Percentiles rank a stretch among this genome's conserved stretches.
Evolutionary conservation across 1,284 basidiomycete species (phyloP).

Genomic region (Vanrija humicola): DNA sequence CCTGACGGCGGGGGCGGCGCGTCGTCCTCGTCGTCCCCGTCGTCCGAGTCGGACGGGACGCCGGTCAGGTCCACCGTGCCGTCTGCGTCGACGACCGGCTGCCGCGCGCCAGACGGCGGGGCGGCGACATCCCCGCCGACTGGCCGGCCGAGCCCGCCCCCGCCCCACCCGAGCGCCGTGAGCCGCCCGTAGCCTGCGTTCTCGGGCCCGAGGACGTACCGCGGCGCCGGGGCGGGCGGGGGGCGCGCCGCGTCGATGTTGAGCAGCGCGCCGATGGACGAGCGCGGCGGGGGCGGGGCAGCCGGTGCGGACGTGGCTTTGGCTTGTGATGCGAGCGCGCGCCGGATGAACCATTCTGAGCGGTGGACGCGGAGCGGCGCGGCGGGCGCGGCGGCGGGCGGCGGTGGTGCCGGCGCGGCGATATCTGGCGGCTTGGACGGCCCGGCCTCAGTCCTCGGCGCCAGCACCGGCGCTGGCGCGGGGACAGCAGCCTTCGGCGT

Average conservation of each 20-base stretch:
- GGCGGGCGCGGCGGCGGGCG: background rate
- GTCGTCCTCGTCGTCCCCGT: background rate
- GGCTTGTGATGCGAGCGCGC: constrained; percentile 26
- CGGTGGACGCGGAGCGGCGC: constrained; percentile 25
- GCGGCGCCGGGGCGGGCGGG: constrained; percentile 6
- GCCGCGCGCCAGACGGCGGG: background rate
- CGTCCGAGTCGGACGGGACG: constrained; percentile 6
- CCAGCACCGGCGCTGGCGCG: background rate
- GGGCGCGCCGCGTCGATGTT: constrained; percentile 14
- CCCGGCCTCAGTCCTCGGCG: background rate
- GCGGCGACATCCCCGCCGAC: no score
- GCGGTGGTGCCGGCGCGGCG: background rate
- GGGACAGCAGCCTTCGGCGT: background rate
- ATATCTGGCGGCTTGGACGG: background rate
- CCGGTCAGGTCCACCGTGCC: constrained; percentile 18
- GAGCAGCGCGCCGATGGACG: constrained; percentile 32
- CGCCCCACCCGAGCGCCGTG: constrained; percentile 37
- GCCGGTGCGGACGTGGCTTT: constrained; percentile 4
- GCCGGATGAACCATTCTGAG: constrained; percentile 46
- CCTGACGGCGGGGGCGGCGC: background rate
- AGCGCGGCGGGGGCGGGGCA: constrained; percentile 6
- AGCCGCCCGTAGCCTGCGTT: constrained; percentile 43
- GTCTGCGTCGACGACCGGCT: background rate
- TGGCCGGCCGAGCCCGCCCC: constrained; percentile 41
- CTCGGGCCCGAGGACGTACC: constrained; percentile 42